phyloP scores from a whole-genome alignment of 306 rosid genomes.

The Cucumis cinereus region DNA sequence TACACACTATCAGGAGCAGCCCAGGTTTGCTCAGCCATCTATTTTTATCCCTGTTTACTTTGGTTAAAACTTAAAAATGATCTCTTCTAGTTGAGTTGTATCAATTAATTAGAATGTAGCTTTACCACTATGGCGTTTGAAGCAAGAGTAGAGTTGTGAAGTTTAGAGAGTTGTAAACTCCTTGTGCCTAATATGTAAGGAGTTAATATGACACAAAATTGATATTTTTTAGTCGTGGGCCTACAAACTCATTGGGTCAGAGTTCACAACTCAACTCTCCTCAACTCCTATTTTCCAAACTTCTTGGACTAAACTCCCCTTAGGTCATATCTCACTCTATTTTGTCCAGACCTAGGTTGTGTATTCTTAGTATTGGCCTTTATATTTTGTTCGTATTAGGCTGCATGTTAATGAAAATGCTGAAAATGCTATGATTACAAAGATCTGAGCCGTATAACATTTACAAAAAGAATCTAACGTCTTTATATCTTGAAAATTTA shows the following conservation, averaged over 20 bases:
- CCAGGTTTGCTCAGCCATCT: conserved; percentile 37
- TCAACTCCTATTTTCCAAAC: too few relatives aligned
- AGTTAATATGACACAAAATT: too few relatives aligned
- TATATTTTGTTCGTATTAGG: not conserved
- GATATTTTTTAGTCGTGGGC: too few relatives aligned
- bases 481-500: not conserved
- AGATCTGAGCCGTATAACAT: not conserved
- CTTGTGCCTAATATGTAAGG: too few relatives aligned
- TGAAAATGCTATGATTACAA: not conserved
- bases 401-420: not conserved
- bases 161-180: too few relatives aligned
- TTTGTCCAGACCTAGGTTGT: not conserved
- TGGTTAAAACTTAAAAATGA: not conserved
- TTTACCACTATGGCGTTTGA: not conserved
- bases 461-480: not conserved
- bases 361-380: not conserved
- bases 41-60: not conserved
- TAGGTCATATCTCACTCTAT: not conserved
- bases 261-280: too few relatives aligned
- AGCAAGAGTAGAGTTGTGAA: too few relatives aligned
- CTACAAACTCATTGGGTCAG: too few relatives aligned
- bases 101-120: not conserved
- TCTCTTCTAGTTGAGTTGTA: not conserved
- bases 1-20: conserved; percentile 70
- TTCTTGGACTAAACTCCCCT: too few relatives aligned